A percentile compares a stretch with the other conserved stretches of the same genome.
Evolutionary conservation across 805 yeast genomes (phyloP).

Genomic region (Wickerhamia fluorescens): DNA sequence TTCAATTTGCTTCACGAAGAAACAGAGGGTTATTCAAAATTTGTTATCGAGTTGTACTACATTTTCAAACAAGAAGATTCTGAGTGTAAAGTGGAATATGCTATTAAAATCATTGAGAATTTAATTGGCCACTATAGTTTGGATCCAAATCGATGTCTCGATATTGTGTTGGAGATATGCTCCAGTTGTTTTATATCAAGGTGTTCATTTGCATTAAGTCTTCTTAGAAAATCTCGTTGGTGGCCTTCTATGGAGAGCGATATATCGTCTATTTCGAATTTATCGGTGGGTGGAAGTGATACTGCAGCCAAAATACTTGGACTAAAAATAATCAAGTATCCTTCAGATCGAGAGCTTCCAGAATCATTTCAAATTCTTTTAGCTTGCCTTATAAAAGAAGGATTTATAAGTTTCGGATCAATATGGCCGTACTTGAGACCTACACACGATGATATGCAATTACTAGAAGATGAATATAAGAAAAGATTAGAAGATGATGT

Average conservation of each 20-base stretch:
- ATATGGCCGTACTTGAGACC: slow-evolving; percentile 55
- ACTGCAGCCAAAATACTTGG: slow-evolving; percentile 51
- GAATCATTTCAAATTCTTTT: slow-evolving; percentile 39
- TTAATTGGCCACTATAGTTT: slow-evolving; percentile 69
- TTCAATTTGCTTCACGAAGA: slow-evolving; percentile 69
- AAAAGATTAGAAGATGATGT: slow-evolving; percentile 47
- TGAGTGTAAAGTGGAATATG: slow-evolving; percentile 33
- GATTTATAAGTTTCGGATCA: slow-evolving; percentile 56
- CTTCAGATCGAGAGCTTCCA: slow-evolving; percentile 27
- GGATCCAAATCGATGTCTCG: slow-evolving; percentile 66
- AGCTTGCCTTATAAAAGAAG: slow-evolving; percentile 53
- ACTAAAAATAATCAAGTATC: slow-evolving; percentile 29
- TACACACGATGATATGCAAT: slow-evolving; percentile 36
- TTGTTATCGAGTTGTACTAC: slow-evolving; percentile 42
- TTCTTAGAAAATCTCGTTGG: slow-evolving; percentile 54
- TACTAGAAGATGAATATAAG: slow-evolving; percentile 39
- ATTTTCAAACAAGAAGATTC: slow-evolving; percentile 38
- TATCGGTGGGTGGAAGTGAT: slow-evolving; percentile 47
- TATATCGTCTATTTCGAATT: slow-evolving; percentile 18
- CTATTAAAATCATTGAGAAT: slow-evolving; percentile 42
- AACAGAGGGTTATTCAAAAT: slow-evolving; percentile 68
- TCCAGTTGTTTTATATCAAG: slow-evolving; percentile 37
- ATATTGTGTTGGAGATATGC: slow-evolving; percentile 51
- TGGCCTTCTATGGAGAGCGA: slow-evolving; percentile 49
- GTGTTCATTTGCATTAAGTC: slow-evolving; percentile 39